These are phyloP conservation scores for Fusarium beomiforme DNA, from an alignment of 2,329 filamentous ascomycete species.

Conservation along the genomic window DNA sequence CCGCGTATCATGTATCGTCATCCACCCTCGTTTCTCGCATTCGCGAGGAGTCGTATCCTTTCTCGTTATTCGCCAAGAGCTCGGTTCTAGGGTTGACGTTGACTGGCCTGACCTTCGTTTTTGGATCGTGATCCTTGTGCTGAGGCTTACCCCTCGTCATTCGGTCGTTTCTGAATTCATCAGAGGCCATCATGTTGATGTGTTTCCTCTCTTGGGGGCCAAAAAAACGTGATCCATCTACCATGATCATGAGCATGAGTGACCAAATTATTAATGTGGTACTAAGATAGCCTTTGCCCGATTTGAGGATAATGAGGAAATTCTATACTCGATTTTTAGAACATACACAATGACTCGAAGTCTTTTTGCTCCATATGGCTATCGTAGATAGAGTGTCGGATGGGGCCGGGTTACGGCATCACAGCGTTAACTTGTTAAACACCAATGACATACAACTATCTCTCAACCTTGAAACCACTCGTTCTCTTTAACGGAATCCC, in stretches of 20 bases:
- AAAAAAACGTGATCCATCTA: no score
- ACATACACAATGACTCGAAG: no score
- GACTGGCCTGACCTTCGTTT: background rate
- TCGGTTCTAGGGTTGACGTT: background rate
- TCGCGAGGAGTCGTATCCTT: background rate
- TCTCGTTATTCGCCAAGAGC: slow-evolving; percentile 1
- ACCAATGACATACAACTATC: no score
- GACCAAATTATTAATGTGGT: no score
- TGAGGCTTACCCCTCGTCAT: background rate
- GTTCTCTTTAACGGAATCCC: background rate
- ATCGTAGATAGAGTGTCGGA: background rate
- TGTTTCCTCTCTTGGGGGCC: background rate
- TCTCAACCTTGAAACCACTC: background rate
- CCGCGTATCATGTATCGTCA: slow-evolving; percentile 18
- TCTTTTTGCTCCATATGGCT: no score
- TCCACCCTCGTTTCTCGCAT: background rate
- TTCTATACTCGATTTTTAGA: no score
- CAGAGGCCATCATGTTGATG: no score
- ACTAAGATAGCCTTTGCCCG: no score
- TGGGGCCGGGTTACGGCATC: background rate
- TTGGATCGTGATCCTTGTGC: background rate
- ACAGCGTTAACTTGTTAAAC: background rate
- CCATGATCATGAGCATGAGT: no score
- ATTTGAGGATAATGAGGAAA: no score
- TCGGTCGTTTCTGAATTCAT: background rate